Evolutionary conservation across 805 yeast genomes (phyloP), one percentile per base, ranked within the genome.

Genomic region (Candida pseudoglaebosa): DNA sequence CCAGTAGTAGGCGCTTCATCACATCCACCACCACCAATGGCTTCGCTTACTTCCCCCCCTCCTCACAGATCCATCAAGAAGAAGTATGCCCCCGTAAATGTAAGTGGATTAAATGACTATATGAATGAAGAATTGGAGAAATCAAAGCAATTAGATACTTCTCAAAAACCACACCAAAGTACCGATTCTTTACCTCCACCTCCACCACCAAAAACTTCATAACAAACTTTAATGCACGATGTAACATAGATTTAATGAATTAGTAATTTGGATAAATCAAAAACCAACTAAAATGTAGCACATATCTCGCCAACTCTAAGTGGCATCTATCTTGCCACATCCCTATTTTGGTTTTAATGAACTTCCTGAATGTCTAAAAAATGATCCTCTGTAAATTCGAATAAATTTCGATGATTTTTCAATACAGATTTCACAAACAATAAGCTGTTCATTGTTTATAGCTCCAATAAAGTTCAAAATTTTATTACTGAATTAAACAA

Each of bases 51-150:
- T 15, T 47, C 48, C 5, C 51, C 58, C 3, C 52, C 50, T n/a
- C 52, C 61, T n/a, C 37, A 39, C 20, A 37, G 53, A 5, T 40
- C 51, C 6, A 39, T 48, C 2, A 41, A 53, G 2, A 56, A 56
- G 36, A 65, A 56, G 44, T 50, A 53, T 17, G 46, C 48, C 8
- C 38, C 48, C 7, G 51, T 49, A 18, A 52, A 51, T 13, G 39
- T 51, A 12, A 54, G 45, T 20, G 68, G 56, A 8, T 50, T 69
- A 32, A 59, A 52, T 32, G 69, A 62, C 34, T 65, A 60, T 41
- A 65, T 69, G 72, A 65, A 67, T 42, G 72, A 67, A 44, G 73
- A 69, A 42, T 55, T 69, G 32, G 61, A 59, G 21, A 67, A 61
- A 42, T 67, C 73, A 1, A 67, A 67, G 39, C 61, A 59, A 28